Evolutionary conservation across 192 early-diverging fungal species (phyloP).

Genomic region (Funneliformis geosporum): DNA sequence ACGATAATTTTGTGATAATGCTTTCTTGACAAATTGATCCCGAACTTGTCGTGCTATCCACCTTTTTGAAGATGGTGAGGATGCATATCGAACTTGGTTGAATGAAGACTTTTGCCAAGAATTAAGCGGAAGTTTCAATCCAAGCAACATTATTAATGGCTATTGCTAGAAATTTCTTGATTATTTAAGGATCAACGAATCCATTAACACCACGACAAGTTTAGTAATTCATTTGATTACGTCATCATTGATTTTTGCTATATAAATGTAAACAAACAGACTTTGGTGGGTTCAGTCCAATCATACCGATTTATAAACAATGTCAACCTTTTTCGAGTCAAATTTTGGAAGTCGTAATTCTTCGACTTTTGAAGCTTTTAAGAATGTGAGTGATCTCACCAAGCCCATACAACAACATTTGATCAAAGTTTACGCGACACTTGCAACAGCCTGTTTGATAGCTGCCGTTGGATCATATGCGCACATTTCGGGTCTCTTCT

Average conservation of each 20-base stretch:
- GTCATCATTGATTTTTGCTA: no score
- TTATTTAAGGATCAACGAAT: background rate
- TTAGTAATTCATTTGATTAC: no score
- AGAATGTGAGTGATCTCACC: background rate
- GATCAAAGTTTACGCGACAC: slow-evolving; percentile 11
- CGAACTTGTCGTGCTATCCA: slow-evolving; percentile 67
- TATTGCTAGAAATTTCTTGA: background rate
- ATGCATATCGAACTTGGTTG: background rate
- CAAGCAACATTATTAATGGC: background rate
- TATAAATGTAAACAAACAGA: no score
- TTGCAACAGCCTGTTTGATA: background rate
- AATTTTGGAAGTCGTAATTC: background rate
- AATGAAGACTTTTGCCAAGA: background rate
- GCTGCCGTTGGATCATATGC: slow-evolving; percentile 6
- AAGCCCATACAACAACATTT: slow-evolving; percentile 24
- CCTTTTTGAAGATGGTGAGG: slow-evolving; percentile 45
- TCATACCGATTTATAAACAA: background rate
- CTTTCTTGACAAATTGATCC: slow-evolving; percentile 70
- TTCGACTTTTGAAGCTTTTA: slow-evolving; percentile 26
- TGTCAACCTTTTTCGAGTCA: background rate
- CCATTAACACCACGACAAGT: no score
- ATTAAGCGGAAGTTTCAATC: background rate
- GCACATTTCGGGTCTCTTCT: slow-evolving; percentile 12
- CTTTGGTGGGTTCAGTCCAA: no score
- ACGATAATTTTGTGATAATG: slow-evolving; percentile 59